Conservation (phyloP, 2,329 filamentous ascomycete species). For the Fusarium sp. region DNA sequence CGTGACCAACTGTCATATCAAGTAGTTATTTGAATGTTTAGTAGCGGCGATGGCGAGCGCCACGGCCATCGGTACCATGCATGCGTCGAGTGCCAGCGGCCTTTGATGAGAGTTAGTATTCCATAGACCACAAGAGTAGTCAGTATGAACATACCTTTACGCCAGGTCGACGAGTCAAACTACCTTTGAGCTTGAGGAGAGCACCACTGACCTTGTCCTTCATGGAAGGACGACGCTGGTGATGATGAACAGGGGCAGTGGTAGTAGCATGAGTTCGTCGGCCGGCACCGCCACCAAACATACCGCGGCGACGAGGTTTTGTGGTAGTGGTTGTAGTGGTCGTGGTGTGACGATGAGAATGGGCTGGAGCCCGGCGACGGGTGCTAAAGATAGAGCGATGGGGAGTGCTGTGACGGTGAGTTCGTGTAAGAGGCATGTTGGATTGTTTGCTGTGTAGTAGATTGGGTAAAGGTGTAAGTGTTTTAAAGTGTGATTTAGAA, state of each 20-base stretch:
- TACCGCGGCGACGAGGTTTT: conserved; percentile 56
- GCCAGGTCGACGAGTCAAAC: conserved; percentile 75
- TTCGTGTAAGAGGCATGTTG: conserved; percentile 51
- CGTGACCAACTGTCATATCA: background rate
- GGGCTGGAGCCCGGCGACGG: conserved; percentile 43
- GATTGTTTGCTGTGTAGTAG: background rate
- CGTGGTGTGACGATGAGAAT: conserved; percentile 45
- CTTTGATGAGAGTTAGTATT: conserved; percentile 53
- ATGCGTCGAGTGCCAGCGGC: conserved; percentile 80
- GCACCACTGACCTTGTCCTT: conserved; percentile 85
- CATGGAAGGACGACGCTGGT: conserved; percentile 74
- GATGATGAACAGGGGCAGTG: conserved; percentile 63
- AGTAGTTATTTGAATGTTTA: background rate
- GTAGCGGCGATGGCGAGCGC: conserved; percentile 56
- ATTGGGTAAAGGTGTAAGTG: background rate
- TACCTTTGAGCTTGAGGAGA: conserved; percentile 78
- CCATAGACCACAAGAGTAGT: background rate
- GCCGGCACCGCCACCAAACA: conserved; percentile 57
- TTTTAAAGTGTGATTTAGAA: background rate
- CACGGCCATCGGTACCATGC: conserved; percentile 79
- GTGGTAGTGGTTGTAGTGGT: conserved; percentile 55
- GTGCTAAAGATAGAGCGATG: conserved; percentile 47
- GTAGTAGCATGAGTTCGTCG: conserved; percentile 54
- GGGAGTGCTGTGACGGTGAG: conserved; percentile 43
- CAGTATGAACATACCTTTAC: conserved; percentile 69